Conservation (phyloP, 345 rosid genomes). For the Syzygium oleosum region DNA sequence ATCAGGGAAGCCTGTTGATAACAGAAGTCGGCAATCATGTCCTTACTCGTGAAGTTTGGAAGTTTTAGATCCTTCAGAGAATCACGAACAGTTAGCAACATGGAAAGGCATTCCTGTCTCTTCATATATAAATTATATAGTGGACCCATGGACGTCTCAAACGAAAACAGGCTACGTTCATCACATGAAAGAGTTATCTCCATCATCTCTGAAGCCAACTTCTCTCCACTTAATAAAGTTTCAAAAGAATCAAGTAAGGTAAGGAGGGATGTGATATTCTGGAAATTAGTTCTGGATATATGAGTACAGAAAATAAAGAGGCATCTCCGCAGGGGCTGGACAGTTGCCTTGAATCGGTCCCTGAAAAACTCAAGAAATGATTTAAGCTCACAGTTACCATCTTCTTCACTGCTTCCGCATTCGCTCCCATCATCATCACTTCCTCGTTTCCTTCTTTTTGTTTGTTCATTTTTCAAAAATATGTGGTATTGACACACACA, state of each 20-base stretch:
- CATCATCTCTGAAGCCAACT: constrained; percentile 12
- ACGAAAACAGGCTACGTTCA: neutral
- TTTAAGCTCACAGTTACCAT: neutral
- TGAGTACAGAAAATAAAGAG: constrained; percentile 20
- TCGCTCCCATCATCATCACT: neutral
- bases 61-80: constrained; percentile 12
- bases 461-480: constrained; percentile 13
- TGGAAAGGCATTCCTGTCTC: constrained; percentile 17
- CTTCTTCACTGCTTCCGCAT: neutral
- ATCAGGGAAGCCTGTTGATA: constrained; percentile 19
- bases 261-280: constrained; percentile 1
- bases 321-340: constrained; percentile 10
- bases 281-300: constrained; percentile 9
- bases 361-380: constrained; percentile 23
- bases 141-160: neutral
- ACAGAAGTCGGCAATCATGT: constrained; percentile 16
- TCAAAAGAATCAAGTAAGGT: constrained; percentile 13
- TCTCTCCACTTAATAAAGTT: constrained; percentile 1
- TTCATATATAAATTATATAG: neutral
- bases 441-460: neutral
- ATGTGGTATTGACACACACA: constrained; percentile 9
- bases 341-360: neutral
- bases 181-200: constrained; percentile 11
- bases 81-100: constrained; percentile 1
- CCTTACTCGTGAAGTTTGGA: constrained; percentile 5